Evolutionary conservation across 2,329 filamentous ascomycete genomes (phyloP), one percentile per base, ranked within the genome.

Genomic region (Leptographium flavum): DNA sequence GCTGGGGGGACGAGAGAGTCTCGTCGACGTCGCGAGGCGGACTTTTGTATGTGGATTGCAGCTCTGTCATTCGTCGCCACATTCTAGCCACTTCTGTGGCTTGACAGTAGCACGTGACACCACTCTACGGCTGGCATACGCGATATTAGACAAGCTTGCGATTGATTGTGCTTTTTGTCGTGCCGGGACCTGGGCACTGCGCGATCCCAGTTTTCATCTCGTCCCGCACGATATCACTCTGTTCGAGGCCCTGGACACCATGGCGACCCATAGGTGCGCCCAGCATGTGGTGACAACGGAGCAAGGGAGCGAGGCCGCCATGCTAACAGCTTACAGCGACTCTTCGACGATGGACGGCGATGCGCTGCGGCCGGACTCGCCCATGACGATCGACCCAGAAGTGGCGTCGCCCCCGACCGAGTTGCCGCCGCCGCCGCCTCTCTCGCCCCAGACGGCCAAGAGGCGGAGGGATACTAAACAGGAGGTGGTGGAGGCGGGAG

Each of bases 61-160:
- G 23, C 45, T 53, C 52, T 47, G 52, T 50, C 50, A 51, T 47
- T 31, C 36, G 21, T n/a, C n/a, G n/a, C n/a, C n/a, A n/a, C n/a
- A 25, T 47, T 52, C 50, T 41, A 49, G 48, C 50, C 44, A 46
- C 42, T 53, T 52, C 50, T 46, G 48, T 45, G 39, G 40, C 35
- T 28, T 14, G 10, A 9, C 14, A 25, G 15, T 33, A 19, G 19
- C 19, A 33, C 28, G 28, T 28, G 14, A 17, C 9, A 36, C 8
- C 8, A n/a, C 33, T 36, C 5, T n/a, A n/a, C n/a, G n/a, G n/a
- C n/a, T n/a, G n/a, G n/a, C n/a, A n/a, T n/a, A n/a, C n/a, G n/a
- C n/a, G n/a, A n/a, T n/a, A n/a, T n/a, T n/a, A n/a, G n/a, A n/a
- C n/a, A n/a, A n/a, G n/a, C n/a, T n/a, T n/a, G n/a, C n/a, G n/a